Percentiles rank a stretch among this genome's conserved stretches.
phyloP scores from a whole-genome alignment of 805 yeast genomes.

The Sugiyamaella boreocaroliniensis region DNA sequence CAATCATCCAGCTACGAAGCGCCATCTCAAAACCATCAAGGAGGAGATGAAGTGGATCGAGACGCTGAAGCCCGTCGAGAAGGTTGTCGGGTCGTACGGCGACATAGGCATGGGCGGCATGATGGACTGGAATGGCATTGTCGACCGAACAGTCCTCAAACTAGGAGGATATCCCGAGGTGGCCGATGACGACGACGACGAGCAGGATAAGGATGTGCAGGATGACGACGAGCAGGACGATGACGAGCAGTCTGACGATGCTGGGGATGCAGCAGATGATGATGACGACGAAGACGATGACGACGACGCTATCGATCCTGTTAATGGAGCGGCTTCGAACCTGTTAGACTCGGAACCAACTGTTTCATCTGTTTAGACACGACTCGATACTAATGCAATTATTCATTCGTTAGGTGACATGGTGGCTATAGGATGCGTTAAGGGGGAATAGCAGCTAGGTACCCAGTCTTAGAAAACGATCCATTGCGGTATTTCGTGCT shows the following conservation, averaged over 20 bases:
- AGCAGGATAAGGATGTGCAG: conserved; percentile 36
- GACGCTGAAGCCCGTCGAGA: conserved; percentile 89
- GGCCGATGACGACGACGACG: conserved; percentile 44
- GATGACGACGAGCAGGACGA: conserved; percentile 26
- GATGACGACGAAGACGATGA: conserved; percentile 31
- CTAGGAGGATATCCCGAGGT: conserved; percentile 56
- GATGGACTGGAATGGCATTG: conserved; percentile 96
- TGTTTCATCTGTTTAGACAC: background rate
- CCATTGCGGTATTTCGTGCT: background rate
- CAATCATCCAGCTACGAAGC: conserved; percentile 79
- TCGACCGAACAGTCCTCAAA: conserved; percentile 71
- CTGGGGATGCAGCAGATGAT: conserved; percentile 45
- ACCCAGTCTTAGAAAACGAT: background rate
- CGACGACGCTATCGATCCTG: conserved; percentile 3
- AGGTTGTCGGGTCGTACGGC: conserved; percentile 86
- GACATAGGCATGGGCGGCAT: conserved; percentile 99
- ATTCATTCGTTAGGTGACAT: background rate
- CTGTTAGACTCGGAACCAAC: background rate
- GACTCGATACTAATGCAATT: background rate
- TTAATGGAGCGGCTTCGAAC: background rate
- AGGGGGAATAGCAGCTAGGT: no score
- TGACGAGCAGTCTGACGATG: conserved; percentile 39
- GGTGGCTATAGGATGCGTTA: no score
- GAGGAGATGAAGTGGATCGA: conserved; percentile 96
- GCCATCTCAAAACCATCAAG: conserved; percentile 65